Evolutionary conservation across 176 grass and related monocot genomes (phyloP).

Genomic region (Musa acuminata): DNA sequence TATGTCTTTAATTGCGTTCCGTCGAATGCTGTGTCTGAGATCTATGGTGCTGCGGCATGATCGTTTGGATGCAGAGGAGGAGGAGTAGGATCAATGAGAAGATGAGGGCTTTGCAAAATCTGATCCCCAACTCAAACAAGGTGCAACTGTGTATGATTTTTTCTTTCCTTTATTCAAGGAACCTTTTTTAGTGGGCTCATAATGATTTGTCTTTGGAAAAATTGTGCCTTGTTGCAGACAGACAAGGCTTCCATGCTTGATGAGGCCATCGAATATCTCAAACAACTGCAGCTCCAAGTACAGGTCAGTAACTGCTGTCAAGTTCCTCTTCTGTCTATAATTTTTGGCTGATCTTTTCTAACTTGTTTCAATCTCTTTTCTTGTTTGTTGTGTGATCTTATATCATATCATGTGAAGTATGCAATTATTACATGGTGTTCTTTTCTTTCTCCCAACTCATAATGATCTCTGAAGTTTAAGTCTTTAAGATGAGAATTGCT

Average conservation of each 20-base stretch:
- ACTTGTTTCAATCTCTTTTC: neutral
- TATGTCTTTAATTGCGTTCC: too few relatives aligned
- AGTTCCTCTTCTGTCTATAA: neutral
- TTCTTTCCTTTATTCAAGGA: neutral
- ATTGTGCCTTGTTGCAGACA: slow-evolving; percentile 27
- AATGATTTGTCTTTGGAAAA: too few relatives aligned
- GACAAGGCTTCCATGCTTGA: slow-evolving; percentile 99
- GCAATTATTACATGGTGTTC: neutral
- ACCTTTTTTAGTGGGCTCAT: too few relatives aligned
- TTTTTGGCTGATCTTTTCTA: neutral
- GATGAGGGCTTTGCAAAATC: slow-evolving; percentile 91
- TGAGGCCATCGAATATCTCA: slow-evolving; percentile 94
- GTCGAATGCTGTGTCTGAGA: neutral
- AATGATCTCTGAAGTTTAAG: neutral
- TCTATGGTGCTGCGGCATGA: neutral
- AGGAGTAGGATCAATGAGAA: slow-evolving; percentile 97
- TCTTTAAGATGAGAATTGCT: too few relatives aligned
- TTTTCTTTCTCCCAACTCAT: neutral
- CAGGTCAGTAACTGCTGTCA: slow-evolving; percentile 42
- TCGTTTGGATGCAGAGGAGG: slow-evolving; percentile 46
- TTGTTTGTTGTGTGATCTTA: neutral
- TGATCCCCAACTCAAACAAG: slow-evolving; percentile 97
- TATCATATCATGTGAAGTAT: neutral
- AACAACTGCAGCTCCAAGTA: slow-evolving; percentile 93
- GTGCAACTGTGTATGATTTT: slow-evolving; percentile 17